These are phyloP conservation scores for Candida stauntonica DNA, from an alignment of 805 yeast species.

Conservation along the genomic window DNA sequence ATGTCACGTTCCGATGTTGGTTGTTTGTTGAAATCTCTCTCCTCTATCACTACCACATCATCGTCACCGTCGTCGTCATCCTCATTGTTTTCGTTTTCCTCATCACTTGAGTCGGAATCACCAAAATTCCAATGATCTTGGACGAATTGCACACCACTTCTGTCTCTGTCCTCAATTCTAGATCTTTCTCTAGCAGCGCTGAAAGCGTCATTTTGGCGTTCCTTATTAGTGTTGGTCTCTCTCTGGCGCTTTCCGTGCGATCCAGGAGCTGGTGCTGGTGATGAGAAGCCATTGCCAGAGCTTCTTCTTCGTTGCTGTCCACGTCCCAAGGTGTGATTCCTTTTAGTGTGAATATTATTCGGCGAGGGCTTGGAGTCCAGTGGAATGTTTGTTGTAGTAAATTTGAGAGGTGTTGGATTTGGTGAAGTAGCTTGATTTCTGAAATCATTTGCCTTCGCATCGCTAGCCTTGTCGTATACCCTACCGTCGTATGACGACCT, in stretches of 20 bases:
- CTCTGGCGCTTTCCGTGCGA: not conserved
- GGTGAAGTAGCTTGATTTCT: not conserved
- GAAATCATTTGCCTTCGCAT: too few relatives aligned
- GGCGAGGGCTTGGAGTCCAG: slow-evolving; percentile 8
- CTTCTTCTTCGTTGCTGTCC: slow-evolving; percentile 2
- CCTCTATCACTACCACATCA: slow-evolving; percentile 1
- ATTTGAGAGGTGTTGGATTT: not conserved
- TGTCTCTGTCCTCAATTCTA: not conserved
- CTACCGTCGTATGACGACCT: too few relatives aligned
- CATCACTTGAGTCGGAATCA: not conserved
- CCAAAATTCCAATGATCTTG: not conserved
- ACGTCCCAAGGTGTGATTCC: slow-evolving; percentile 2
- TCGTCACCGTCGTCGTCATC: not conserved
- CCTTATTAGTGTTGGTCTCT: too few relatives aligned
- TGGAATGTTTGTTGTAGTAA: not conserved
- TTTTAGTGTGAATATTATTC: slow-evolving; percentile 3
- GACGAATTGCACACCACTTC: not conserved
- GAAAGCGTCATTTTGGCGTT: too few relatives aligned
- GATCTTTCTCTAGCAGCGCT: not conserved
- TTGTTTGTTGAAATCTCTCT: not conserved
- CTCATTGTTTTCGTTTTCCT: not conserved
- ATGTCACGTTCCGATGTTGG: too few relatives aligned
- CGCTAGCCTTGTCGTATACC: too few relatives aligned
- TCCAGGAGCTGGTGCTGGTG: slow-evolving; percentile 3
- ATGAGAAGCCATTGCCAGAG: slow-evolving; percentile 2